These are phyloP conservation scores for Adansonia gregorii DNA, from an alignment of 441 rosid species.

Conservation along the genomic window DNA sequence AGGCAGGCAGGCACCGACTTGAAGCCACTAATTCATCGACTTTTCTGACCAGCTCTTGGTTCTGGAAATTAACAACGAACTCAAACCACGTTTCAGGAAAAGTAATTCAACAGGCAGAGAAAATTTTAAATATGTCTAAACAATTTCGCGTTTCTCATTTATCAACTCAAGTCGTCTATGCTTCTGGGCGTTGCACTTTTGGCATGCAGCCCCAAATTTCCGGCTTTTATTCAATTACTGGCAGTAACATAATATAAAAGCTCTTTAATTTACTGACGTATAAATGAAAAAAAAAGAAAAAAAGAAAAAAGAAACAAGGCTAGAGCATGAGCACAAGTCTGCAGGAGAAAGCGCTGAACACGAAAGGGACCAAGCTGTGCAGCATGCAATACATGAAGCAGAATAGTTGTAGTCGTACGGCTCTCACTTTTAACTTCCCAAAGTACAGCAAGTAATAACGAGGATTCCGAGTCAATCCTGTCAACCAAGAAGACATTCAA, in stretches of 20 bases:
- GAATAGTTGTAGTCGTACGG: not conserved
- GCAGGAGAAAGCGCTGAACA: constrained; percentile 12
- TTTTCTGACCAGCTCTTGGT: not conserved
- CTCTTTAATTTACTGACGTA: not conserved
- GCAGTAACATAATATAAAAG: not conserved
- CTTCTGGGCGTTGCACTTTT: not conserved
- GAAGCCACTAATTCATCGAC: not conserved
- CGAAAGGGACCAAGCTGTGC: not conserved
- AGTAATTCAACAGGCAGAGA: no score
- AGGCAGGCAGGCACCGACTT: not conserved
- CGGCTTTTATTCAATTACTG: constrained; percentile 24
- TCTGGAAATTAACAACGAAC: not conserved
- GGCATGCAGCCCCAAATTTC: constrained; percentile 16
- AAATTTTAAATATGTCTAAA: not conserved
- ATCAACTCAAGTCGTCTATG: not conserved
- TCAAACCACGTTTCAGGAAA: no score
- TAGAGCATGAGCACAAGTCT: constrained; percentile 14
- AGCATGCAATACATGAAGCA: not conserved
- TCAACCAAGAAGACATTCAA: not conserved
- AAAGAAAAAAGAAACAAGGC: not conserved
- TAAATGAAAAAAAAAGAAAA: not conserved
- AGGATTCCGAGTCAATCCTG: constrained; percentile 20
- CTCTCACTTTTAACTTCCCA: constrained; percentile 23
- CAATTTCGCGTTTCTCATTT: not conserved
- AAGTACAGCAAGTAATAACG: not conserved